A percentile compares a stretch with the other conserved stretches of the same genome.
Evolutionary conservation across 306 rosid genomes (phyloP).

Genomic region (Medicago ruthenica): DNA sequence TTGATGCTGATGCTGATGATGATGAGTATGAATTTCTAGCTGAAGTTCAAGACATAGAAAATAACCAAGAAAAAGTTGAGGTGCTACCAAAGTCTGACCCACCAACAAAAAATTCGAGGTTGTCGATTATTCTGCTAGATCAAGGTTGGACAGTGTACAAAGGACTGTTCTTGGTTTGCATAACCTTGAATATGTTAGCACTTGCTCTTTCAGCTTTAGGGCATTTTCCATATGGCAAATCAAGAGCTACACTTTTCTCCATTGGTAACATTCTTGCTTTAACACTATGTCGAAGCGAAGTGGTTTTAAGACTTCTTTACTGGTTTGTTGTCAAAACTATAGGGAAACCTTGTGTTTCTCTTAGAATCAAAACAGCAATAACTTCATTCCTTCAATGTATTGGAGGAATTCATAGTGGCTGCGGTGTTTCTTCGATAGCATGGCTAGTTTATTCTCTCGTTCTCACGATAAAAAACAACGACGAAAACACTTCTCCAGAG

Average conservation of each 20-base stretch:
- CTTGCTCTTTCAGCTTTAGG: conserved; percentile 59
- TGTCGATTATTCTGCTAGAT: conserved; percentile 63
- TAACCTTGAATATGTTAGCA: conserved; percentile 53
- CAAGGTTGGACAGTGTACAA: conserved; percentile 76
- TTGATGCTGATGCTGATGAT: conserved; percentile 1
- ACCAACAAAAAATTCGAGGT: conserved; percentile 37
- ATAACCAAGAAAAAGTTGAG: conserved; percentile 32
- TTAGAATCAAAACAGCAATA: conserved; percentile 55
- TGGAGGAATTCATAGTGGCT: conserved; percentile 82
- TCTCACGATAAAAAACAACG: conserved; percentile 48
- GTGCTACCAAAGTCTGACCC: conserved; percentile 23
- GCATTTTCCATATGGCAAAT: conserved; percentile 53
- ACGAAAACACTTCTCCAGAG: conserved; percentile 52
- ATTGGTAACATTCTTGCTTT: conserved; percentile 66
- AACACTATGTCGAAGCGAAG: conserved; percentile 69
- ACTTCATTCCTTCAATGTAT: conserved; percentile 78
- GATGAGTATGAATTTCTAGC: conserved; percentile 42
- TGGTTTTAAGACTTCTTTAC: conserved; percentile 52
- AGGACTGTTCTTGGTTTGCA: conserved; percentile 52
- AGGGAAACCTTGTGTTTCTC: conserved; percentile 59
- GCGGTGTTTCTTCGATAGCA: conserved; percentile 72
- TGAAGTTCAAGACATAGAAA: conserved; percentile 32
- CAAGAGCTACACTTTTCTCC: conserved; percentile 60
- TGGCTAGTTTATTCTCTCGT: conserved; percentile 67
- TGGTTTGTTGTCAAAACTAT: conserved; percentile 56